Conservation (phyloP, 352 stramenopile species). For the Phytophthora hibernalis region DNA sequence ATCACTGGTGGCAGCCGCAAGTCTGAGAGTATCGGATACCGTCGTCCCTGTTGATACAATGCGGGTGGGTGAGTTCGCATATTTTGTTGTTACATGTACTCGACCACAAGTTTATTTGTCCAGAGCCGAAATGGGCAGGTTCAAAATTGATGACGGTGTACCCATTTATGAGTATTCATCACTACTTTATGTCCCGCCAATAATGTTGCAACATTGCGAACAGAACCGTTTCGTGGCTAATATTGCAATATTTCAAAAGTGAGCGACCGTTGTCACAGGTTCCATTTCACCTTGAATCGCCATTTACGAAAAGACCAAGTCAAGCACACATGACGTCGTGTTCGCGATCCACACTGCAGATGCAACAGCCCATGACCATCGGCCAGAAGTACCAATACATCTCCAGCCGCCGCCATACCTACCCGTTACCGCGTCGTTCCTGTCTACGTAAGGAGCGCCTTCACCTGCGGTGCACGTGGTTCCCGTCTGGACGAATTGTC, state of each 20-base stretch:
- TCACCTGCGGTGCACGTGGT: constrained; percentile 22
- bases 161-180: constrained; percentile 1
- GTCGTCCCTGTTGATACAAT: not conserved
- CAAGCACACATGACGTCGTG: constrained; percentile 33
- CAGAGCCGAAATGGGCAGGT: no score
- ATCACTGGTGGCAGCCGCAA: no score
- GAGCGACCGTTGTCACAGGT: constrained; percentile 3
- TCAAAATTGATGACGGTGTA: not conserved
- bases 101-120: not conserved
- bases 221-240: no score
- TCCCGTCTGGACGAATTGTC: constrained; percentile 45
- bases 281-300: constrained; percentile 7
- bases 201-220: not conserved
- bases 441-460: constrained; percentile 65
- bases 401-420: constrained; percentile 7
- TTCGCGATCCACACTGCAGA: constrained; percentile 16
- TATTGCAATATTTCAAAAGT: no score
- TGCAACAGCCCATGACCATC: constrained; percentile 41
- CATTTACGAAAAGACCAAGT: constrained; percentile 24
- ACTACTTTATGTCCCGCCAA: not conserved
- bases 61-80: no score
- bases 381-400: constrained; percentile 29
- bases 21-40: no score
- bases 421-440: constrained; percentile 29
- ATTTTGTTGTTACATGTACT: no score